Conservation (phyloP, 2,329 filamentous ascomycete genomes). For the Colletotrichum kahawae region DNA sequence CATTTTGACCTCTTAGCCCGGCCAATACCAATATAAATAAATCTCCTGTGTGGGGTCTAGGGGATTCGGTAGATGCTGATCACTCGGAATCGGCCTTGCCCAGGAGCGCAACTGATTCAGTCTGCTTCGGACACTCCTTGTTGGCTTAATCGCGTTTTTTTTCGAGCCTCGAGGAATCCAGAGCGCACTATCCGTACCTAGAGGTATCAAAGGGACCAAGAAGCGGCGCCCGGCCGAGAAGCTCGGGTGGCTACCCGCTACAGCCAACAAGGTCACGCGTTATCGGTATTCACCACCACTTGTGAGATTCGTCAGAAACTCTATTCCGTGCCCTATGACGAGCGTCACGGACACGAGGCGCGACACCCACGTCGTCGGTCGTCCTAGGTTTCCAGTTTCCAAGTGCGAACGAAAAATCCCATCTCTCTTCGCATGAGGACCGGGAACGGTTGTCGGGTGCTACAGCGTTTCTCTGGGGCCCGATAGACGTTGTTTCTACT, state of each 20-base stretch:
- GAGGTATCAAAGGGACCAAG: background rate
- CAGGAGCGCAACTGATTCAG: slow-evolving; percentile 7
- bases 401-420: background rate
- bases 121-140: background rate
- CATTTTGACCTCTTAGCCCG: background rate
- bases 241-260: background rate
- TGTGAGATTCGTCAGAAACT: background rate
- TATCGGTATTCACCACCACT: background rate
- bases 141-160: background rate
- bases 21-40: slow-evolving; percentile 17
- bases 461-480: background rate
- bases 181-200: background rate
- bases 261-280: background rate
- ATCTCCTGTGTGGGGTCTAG: slow-evolving; percentile 9
- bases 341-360: background rate
- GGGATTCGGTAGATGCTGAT: slow-evolving; percentile 18
- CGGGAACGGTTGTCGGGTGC: slow-evolving; percentile 10
- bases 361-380: background rate
- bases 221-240: background rate
- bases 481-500: slow-evolving; percentile 1
- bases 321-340: background rate
- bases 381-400: background rate
- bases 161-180: background rate
- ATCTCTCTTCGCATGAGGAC: background rate
- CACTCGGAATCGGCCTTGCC: slow-evolving; percentile 10